Conservation (phyloP, 164 flowering plant genomes). For the Umbellularia californica region DNA sequence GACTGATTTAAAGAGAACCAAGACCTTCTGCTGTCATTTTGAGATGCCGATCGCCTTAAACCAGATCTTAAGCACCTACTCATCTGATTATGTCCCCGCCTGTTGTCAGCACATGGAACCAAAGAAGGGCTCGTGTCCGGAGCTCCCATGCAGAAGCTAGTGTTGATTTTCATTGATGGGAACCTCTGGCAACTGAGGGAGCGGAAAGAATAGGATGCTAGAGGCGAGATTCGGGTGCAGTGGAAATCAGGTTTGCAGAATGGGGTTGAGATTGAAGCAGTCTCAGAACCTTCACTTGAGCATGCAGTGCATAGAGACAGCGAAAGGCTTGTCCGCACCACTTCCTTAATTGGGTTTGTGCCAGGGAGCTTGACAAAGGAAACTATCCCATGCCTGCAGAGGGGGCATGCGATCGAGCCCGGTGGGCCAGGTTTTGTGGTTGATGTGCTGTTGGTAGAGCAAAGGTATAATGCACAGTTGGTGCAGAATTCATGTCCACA, state of each 20-base stretch:
- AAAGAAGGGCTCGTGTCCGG: slow-evolving; percentile 45
- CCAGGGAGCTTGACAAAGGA: slow-evolving; percentile 65
- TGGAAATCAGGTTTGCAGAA: slow-evolving; percentile 50
- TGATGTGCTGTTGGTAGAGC: slow-evolving; percentile 57
- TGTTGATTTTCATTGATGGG: slow-evolving; percentile 57
- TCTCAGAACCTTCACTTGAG: slow-evolving; percentile 41
- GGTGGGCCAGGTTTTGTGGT: slow-evolving; percentile 43
- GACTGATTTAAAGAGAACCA: slow-evolving; percentile 63
- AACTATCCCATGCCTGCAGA: slow-evolving; percentile 84
- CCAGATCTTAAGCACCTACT: slow-evolving; percentile 44
- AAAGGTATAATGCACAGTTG: slow-evolving; percentile 75
- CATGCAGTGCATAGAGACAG: slow-evolving; percentile 57
- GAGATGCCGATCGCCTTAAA: slow-evolving; percentile 57
- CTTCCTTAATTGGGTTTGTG: slow-evolving; percentile 41
- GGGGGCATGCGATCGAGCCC: slow-evolving; percentile 91
- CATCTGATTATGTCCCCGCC: slow-evolving; percentile 29
- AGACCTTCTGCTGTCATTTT: slow-evolving; percentile 30
- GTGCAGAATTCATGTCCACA: slow-evolving; percentile 92
- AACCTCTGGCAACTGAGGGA: slow-evolving; percentile 62
- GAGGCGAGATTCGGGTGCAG: slow-evolving; percentile 42
- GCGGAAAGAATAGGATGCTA: slow-evolving; percentile 45
- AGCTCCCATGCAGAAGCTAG: slow-evolving; percentile 66
- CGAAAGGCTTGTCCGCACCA: slow-evolving; percentile 59
- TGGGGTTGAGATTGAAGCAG: slow-evolving; percentile 44
- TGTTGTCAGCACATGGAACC: slow-evolving; percentile 31